These are phyloP conservation scores for Trametes cingulata DNA, from an alignment of 768 basidiomycete genomes.

Conservation along the genomic window DNA sequence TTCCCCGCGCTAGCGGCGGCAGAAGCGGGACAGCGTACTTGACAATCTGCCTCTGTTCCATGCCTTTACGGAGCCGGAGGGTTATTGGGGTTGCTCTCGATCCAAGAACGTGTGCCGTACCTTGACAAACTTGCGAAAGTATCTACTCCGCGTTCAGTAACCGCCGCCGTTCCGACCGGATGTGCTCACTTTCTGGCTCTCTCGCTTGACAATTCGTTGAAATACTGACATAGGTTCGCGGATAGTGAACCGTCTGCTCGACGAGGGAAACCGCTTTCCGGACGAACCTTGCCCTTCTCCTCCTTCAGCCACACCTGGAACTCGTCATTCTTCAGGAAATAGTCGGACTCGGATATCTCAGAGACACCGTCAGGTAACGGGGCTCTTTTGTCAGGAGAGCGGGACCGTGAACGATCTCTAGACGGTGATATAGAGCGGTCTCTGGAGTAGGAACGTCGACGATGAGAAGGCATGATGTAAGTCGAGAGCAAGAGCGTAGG, in stretches of 20 bases:
- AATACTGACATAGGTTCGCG: constrained; percentile 53
- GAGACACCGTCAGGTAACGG: constrained; percentile 56
- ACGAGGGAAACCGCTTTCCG: background rate
- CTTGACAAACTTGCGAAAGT: constrained; percentile 93
- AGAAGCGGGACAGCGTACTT: constrained; percentile 42
- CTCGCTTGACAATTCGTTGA: constrained; percentile 83
- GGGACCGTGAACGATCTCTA: constrained; percentile 31
- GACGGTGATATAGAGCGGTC: constrained; percentile 25
- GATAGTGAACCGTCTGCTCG: background rate
- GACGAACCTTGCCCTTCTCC: constrained; percentile 55
- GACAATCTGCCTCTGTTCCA: constrained; percentile 83
- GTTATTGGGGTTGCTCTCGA: no score
- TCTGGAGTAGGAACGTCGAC: constrained; percentile 27
- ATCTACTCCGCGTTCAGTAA: constrained; percentile 48
- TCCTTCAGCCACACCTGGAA: constrained; percentile 88
- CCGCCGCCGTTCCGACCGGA: constrained; percentile 24
- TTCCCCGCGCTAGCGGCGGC: background rate
- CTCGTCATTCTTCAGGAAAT: constrained; percentile 86
- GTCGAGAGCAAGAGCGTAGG: background rate
- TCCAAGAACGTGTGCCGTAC: constrained; percentile 37
- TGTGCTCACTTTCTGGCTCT: constrained; percentile 67
- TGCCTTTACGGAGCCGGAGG: constrained; percentile 41
- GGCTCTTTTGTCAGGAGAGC: constrained; percentile 44
- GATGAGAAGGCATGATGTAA: constrained; percentile 29
- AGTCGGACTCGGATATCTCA: constrained; percentile 81